Conservation (phyloP, 2,329 filamentous ascomycete species). For the Cryphonectria naterciae region DNA sequence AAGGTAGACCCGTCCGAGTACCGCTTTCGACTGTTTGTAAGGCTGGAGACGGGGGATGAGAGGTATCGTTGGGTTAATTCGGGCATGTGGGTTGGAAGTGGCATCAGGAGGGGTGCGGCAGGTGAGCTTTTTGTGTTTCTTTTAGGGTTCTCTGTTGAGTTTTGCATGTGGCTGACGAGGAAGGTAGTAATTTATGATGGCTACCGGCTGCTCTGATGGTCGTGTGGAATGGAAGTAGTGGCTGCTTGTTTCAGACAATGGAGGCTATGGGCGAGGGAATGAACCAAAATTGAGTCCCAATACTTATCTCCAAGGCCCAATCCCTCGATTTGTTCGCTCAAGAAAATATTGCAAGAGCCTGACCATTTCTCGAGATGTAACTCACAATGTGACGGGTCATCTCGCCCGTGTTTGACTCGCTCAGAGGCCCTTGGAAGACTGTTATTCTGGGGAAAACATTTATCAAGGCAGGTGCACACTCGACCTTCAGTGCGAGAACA, state of each 20-base stretch:
- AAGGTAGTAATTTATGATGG: conserved; percentile 21
- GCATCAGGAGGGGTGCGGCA: conserved; percentile 21
- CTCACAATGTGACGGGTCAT: conserved; percentile 23
- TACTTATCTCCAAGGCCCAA: background rate
- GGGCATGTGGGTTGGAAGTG: conserved; percentile 28
- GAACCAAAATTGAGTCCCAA: too few species aligned
- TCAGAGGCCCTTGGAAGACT: conserved; percentile 34
- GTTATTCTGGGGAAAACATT: conserved; percentile 30
- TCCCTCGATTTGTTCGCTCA: background rate
- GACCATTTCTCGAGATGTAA: conserved; percentile 17
- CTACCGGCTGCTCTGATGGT: conserved; percentile 17
- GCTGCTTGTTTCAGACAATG: background rate
- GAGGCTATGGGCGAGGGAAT: too few species aligned
- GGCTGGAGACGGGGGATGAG: conserved; percentile 26
- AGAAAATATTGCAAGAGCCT: background rate
- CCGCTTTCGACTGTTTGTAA: conserved; percentile 24
- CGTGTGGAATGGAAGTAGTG: background rate
- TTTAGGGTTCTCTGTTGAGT: too few species aligned
- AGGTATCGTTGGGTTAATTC: conserved; percentile 23
- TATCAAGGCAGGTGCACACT: conserved; percentile 30
- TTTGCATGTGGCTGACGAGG: background rate
- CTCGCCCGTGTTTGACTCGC: conserved; percentile 31
- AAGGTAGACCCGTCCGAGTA: conserved; percentile 24
- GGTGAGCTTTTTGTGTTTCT: conserved; percentile 14
- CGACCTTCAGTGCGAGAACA: conserved; percentile 31